Conservation (phyloP, 106 monocot genomes). For the Ottelia alismoides region DNA sequence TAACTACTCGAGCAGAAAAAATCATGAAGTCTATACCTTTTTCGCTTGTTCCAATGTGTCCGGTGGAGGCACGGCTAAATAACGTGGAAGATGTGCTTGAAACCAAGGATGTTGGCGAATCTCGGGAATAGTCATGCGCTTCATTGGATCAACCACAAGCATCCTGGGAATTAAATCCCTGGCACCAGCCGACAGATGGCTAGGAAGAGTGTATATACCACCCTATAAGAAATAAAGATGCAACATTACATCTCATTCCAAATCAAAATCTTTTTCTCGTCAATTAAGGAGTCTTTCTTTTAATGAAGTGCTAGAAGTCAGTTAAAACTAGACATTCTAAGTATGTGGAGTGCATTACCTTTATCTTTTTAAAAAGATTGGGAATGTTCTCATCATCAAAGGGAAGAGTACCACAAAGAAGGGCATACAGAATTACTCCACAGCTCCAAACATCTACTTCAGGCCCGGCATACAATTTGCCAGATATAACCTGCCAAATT, state of each 20-base stretch:
- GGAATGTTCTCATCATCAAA: conserved; percentile 28
- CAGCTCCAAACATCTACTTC: conserved; percentile 29
- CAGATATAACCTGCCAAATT: conserved; percentile 24
- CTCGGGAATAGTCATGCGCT: conserved; percentile 16
- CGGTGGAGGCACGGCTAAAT: conserved; percentile 19
- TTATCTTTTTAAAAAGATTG: conserved; percentile 22
- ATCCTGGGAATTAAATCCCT: conserved; percentile 25
- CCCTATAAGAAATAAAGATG: no score
- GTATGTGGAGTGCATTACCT: no score
- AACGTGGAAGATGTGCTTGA: conserved; percentile 19
- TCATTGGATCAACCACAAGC: conserved; percentile 24
- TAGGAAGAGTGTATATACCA: conserved; percentile 25
- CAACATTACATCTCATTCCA: no score
- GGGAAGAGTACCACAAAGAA: conserved; percentile 21
- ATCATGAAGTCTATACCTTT: conserved; percentile 15
- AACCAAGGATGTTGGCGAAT: conserved; percentile 24
- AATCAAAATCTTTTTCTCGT: no score
- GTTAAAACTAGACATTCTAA: no score
- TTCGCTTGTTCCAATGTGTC: conserved; percentile 17
- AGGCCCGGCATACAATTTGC: conserved; percentile 22
- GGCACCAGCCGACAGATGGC: conserved; percentile 19
- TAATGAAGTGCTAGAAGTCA: no score
- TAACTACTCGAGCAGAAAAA: no score
- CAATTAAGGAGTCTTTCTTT: no score
- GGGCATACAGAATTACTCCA: conserved; percentile 21